phyloP scores from a whole-genome alignment of 345 rosid species.

The Trapa bicornis region DNA sequence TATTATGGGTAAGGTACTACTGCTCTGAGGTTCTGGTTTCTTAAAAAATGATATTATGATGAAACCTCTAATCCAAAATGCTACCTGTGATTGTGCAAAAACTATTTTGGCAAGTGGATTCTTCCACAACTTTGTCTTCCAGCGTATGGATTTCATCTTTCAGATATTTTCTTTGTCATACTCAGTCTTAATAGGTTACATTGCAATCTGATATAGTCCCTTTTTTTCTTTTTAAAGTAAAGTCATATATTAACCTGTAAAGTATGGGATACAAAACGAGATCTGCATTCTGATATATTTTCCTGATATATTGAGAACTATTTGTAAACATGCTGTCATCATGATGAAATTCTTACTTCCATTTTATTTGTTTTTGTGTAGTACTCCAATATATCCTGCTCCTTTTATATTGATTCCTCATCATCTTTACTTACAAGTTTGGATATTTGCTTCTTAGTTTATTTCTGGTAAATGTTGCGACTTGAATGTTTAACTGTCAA shows the following conservation, averaged over 20 bases:
- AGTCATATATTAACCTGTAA: too few species aligned
- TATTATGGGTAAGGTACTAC: constrained; percentile 67
- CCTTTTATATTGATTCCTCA: neutral
- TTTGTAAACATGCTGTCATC: neutral
- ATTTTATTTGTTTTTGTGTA: neutral
- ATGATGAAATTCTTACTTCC: neutral
- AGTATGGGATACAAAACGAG: too few species aligned
- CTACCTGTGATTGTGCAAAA: neutral
- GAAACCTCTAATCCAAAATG: neutral
- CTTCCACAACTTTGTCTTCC: neutral
- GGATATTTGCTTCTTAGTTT: neutral
- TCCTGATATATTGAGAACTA: neutral
- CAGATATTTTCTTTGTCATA: neutral
- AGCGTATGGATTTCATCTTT: neutral
- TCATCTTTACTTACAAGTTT: neutral
- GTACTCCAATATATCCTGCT: neutral
- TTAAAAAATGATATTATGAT: neutral
- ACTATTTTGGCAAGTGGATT: neutral
- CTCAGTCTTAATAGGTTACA: neutral
- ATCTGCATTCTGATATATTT: neutral
- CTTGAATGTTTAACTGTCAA: neutral
- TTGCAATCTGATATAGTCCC: neutral
- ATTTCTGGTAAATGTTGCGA: neutral
- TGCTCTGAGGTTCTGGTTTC: constrained; percentile 3
- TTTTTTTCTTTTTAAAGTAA: too few species aligned